Evolutionary conservation across 2,329 filamentous ascomycete genomes (phyloP).

Genomic region (Gnomoniopsis sp.): DNA sequence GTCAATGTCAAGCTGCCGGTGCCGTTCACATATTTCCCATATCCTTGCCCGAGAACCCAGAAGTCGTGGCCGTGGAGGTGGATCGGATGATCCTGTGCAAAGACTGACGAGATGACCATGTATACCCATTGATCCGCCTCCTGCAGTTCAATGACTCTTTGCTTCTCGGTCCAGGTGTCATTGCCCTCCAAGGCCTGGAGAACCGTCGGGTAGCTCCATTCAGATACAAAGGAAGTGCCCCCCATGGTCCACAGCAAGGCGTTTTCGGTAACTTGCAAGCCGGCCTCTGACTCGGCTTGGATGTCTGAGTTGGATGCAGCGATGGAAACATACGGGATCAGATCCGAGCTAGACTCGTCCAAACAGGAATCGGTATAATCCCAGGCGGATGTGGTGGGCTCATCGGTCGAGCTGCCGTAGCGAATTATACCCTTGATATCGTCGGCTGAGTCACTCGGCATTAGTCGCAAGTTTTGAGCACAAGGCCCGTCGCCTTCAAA

Average conservation of each 20-base stretch:
- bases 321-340: conserved; percentile 10
- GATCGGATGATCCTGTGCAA: conserved; percentile 4
- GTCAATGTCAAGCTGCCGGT: not conserved
- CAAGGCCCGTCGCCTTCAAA: no score
- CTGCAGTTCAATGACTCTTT: conserved; percentile 2
- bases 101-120: conserved; percentile 6
- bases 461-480: no score
- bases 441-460: not conserved
- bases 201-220: conserved; percentile 8
- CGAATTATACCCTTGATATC: conserved; percentile 4
- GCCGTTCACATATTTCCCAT: not conserved
- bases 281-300: conserved; percentile 4
- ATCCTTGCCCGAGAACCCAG: not conserved
- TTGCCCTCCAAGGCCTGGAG: conserved; percentile 2
- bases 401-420: conserved; percentile 5
- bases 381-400: conserved; percentile 9
- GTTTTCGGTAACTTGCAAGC: not conserved
- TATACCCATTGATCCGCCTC: not conserved
- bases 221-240: not conserved
- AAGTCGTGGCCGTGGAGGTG: conserved; percentile 14
- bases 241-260: conserved; percentile 8
- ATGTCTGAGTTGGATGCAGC: not conserved
- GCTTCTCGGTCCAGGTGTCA: not conserved
- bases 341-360: conserved; percentile 3
- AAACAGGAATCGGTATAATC: conserved; percentile 4